Percentiles rank a stretch among this genome's conserved stretches.
Evolutionary conservation across 352 stramenopile genomes (phyloP).

Genomic region (Aphanomyces astaci): DNA sequence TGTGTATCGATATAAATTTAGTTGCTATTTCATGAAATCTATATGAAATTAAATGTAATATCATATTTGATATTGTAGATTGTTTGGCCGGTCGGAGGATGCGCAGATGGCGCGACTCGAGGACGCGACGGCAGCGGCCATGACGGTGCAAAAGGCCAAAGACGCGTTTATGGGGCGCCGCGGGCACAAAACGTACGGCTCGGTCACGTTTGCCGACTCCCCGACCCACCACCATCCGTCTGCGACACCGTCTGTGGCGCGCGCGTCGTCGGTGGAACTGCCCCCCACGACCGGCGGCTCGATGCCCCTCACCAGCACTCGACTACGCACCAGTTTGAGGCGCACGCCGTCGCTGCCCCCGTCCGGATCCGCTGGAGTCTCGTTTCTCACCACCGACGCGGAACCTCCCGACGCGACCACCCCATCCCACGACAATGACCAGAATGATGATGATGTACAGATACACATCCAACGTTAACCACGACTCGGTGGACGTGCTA

Average conservation of each 20-base stretch:
- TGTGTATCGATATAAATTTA: no score
- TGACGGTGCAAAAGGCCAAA: constrained; percentile 44
- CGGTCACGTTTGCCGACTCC: constrained; percentile 5
- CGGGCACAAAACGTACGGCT: constrained; percentile 6
- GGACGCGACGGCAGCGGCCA: constrained; percentile 43
- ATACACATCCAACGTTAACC: background rate
- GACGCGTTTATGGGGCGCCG: constrained; percentile 36
- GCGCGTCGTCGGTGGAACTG: background rate
- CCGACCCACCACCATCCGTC: no score
- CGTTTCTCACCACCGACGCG: no score
- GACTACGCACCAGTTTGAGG: background rate
- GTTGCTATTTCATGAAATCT: no score
- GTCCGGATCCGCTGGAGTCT: background rate
- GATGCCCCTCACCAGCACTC: background rate
- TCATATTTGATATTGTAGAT: constrained; percentile 22
- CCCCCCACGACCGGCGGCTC: background rate
- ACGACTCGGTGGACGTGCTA: no score
- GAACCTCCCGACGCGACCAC: background rate
- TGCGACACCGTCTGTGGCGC: no score
- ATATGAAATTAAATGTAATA: no score
- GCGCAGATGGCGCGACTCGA: constrained; percentile 39
- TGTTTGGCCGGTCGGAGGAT: constrained; percentile 64
- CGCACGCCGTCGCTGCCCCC: background rate
- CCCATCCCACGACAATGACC: background rate
- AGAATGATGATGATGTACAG: background rate